Evolutionary conservation across 495 filamentous ascomycete species (phyloP).

Genomic region (Annulohypoxylon bovei): DNA sequence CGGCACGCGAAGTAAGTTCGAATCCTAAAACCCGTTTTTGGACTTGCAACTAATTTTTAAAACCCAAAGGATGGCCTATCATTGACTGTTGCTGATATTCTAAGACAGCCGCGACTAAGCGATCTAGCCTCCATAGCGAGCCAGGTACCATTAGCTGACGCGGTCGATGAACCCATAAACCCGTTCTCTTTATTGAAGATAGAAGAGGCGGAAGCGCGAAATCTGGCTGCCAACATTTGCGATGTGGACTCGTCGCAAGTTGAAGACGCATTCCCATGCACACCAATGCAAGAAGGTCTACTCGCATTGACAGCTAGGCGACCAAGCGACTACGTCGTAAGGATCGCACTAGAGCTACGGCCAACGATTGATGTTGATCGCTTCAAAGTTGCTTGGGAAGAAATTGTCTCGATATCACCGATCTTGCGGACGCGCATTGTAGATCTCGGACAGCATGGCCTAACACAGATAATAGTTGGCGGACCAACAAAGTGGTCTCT

Average conservation of each 20-base stretch:
- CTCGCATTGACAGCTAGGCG: not conserved
- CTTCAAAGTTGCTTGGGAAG: not conserved
- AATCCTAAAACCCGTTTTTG: not conserved
- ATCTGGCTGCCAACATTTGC: not conserved
- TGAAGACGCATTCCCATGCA: not conserved
- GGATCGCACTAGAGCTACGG: not conserved
- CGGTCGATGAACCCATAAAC: not conserved
- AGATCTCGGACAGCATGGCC: not conserved
- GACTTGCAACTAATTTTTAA: not conserved
- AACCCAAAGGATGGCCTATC: not conserved
- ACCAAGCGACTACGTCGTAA: not conserved
- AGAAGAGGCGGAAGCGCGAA: not conserved
- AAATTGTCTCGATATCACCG: not conserved
- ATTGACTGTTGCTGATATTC: not conserved
- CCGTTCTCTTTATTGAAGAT: not conserved
- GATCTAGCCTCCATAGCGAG: not conserved
- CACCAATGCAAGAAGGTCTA: not conserved
- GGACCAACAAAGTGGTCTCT: not conserved
- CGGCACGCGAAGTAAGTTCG: not conserved
- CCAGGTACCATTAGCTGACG: not conserved
- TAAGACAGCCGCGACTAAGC: not conserved
- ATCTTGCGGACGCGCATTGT: not conserved
- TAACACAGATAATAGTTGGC: not conserved
- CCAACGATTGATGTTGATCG: not conserved
- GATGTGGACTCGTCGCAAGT: not conserved